Evolutionary conservation across 192 early-diverging fungal genomes (phyloP), one percentile per base, ranked within the genome.

Genomic region (Allomyces arbusculus): DNA sequence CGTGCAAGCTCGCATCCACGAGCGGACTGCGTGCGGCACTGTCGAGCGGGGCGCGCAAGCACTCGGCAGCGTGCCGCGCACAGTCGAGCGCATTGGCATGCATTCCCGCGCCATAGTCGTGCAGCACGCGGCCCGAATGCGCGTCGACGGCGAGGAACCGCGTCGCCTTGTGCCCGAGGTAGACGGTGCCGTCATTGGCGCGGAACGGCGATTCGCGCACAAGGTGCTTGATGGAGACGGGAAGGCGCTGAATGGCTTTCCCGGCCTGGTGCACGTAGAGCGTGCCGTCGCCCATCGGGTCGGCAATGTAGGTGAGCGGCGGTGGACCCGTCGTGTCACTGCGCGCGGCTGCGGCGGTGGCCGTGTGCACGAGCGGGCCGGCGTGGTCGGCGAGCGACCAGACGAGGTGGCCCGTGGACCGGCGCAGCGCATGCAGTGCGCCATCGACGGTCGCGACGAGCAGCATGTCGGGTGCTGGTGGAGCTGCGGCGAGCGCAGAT

Each of bases 371-470:
- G 73, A 63, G 68, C 43, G 66, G 75, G 40, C 68, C 80, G 75
- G 65, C 82, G 68, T 22, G 65, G 64, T 70, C 73, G 0, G 28
- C 26, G 22, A 75, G 61, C n/a, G 78, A 78, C 89, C 89, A 91
- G 10, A 82, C 62, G 3, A 86, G 65, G 6, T 71, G 64, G 6
- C 88, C 83, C 20, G 78, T 79, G 3, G 69, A 64, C 5, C 71
- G 70, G 55, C 83, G 68, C 20, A 91, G 77, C 62, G 82, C 86
- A 62, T 88, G 84, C 62, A 91, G 69, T 22, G 74, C 67, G 16
- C 89, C 89, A 74, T 91, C 89, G 24, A 91, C 64, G 0, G 89
- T 89, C 8, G 84, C 77, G 24, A 89, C 79, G 10, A 91, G 67
- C 10, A 89, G 67, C 12, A 88, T n/a, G 33, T 40, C 33, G 33